These are phyloP conservation scores for Pelargonium fulgidum DNA, from an alignment of 441 rosid genomes.

Conservation along the genomic window DNA sequence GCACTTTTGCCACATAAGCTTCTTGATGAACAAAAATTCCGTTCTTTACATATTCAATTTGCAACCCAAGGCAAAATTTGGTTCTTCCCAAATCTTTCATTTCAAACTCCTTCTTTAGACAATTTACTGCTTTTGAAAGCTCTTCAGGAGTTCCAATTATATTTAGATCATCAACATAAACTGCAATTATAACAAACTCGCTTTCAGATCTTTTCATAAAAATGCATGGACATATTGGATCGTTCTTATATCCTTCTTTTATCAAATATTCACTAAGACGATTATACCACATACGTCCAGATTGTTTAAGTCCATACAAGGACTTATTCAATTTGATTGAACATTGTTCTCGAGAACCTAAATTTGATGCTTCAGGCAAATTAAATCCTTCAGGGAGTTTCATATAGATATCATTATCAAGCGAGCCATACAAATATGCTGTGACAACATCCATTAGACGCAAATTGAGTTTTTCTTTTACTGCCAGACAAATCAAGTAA, in stretches of 20 bases:
- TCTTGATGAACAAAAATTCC: not conserved
- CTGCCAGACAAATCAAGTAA: constrained; percentile 8
- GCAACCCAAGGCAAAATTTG: not conserved
- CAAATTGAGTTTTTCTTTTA: not conserved
- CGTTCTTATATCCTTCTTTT: not conserved
- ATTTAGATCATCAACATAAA: not conserved
- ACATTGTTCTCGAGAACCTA: not conserved
- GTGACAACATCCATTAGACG: constrained; percentile 11
- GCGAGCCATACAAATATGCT: constrained; percentile 7
- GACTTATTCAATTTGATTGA: constrained; percentile 6
- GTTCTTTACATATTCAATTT: not conserved
- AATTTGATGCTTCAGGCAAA: not conserved
- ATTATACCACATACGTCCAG: constrained; percentile 13
- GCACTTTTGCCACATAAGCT: too few species aligned
- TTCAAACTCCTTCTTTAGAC: not conserved
- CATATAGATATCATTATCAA: constrained; percentile 13
- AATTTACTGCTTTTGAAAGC: not conserved
- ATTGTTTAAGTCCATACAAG: constrained; percentile 11
- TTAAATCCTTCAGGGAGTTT: constrained; percentile 17
- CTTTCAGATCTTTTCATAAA: not conserved
- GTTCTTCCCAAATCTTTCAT: not conserved
- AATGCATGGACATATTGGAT: not conserved
- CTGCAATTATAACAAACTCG: not conserved
- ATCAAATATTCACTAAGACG: constrained; percentile 3
- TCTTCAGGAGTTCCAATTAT: constrained; percentile 9